Percentiles rank a stretch among this genome's conserved stretches.
phyloP scores from a whole-genome alignment of 2,329 filamentous ascomycete species.

The Cercospora brassicicola region DNA sequence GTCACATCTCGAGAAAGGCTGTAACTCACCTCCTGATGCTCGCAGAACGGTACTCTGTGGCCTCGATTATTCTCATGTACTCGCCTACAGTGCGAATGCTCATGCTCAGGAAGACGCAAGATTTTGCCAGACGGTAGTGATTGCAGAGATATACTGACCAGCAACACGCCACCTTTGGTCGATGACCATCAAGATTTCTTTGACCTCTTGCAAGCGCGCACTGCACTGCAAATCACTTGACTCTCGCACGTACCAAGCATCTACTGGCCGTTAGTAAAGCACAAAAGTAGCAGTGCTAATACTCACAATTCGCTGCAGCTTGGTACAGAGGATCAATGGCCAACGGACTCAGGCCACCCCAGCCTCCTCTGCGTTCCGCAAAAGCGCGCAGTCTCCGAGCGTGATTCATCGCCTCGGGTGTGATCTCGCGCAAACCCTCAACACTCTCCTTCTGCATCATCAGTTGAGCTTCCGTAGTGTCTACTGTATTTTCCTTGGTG shows the following conservation, averaged over 20 bases:
- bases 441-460: conserved; percentile 39
- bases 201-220: not conserved
- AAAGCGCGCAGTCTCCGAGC: not conserved
- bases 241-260: not conserved
- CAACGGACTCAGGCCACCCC: not conserved
- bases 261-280: not conserved
- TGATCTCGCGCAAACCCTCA: not conserved
- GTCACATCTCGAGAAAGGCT: not conserved
- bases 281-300: not conserved
- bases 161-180: not conserved
- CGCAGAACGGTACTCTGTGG: not conserved
- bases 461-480: conserved; percentile 38
- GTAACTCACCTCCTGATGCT: not conserved
- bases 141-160: not conserved
- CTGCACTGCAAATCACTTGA: not conserved
- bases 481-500: conserved; percentile 32
- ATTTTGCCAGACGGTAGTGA: not conserved
- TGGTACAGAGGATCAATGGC: conserved; percentile 39
- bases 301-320: conserved; percentile 37
- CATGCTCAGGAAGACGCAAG: conserved; percentile 6
- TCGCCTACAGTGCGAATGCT: not conserved
- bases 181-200: not conserved
- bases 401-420: not conserved
- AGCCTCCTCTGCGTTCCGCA: not conserved
- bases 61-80: not conserved